Percentiles rank a stretch among this genome's conserved stretches.
phyloP scores from a whole-genome alignment of 225 moss, liverwort and hornwort species.

The Lunularia cruciata region DNA sequence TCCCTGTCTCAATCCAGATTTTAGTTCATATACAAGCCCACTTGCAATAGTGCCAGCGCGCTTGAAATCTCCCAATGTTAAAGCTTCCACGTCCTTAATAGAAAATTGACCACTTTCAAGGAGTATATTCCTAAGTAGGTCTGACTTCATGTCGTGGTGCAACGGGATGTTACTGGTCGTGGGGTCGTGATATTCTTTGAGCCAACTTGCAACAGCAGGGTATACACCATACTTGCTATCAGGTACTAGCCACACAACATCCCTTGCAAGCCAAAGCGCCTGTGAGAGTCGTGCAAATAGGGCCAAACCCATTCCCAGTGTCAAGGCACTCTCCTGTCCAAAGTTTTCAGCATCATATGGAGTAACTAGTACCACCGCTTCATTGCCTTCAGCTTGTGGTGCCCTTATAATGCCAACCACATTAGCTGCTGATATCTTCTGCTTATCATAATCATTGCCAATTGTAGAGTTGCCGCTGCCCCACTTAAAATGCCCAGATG shows the following conservation, averaged over 20 bases:
- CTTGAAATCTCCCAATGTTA: constrained; percentile 76
- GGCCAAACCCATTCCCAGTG: constrained; percentile 80
- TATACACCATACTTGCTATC: constrained; percentile 81
- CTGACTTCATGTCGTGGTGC: constrained; percentile 41
- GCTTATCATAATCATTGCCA: not conserved
- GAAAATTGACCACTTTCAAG: constrained; percentile 24
- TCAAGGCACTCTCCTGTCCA: constrained; percentile 56
- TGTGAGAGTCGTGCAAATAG: constrained; percentile 65
- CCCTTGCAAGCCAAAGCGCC: constrained; percentile 88
- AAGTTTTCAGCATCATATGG: constrained; percentile 62
- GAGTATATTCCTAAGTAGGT: constrained; percentile 39
- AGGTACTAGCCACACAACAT: constrained; percentile 90
- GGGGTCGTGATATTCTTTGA: constrained; percentile 85
- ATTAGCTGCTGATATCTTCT: constrained; percentile 54
- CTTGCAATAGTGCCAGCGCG: constrained; percentile 94
- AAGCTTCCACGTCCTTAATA: constrained; percentile 16
- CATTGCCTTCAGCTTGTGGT: constrained; percentile 92
- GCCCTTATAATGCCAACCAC: constrained; percentile 92
- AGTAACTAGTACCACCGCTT: constrained; percentile 93
- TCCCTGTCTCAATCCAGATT: constrained; percentile 24
- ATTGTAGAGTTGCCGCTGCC: constrained; percentile 19
- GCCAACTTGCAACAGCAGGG: constrained; percentile 88
- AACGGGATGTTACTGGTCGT: constrained; percentile 36
- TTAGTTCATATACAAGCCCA: constrained; percentile 76
- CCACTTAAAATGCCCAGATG: constrained; percentile 37